These are phyloP conservation scores for Volvariella volvacea DNA, from an alignment of 1,284 basidiomycete species.

Conservation along the genomic window DNA sequence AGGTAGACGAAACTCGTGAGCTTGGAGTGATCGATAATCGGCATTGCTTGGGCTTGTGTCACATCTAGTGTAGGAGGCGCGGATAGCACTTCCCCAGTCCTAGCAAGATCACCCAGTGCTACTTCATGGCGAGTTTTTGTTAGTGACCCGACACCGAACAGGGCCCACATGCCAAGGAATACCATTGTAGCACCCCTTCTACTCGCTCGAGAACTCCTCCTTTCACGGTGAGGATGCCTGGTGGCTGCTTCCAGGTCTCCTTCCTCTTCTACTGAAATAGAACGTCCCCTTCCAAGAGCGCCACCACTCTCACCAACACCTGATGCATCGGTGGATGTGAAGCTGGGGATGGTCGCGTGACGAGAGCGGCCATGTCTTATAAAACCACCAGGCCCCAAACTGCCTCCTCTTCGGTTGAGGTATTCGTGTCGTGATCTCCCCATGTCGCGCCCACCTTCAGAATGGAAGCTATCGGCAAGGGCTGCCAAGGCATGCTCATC, in stretches of 20 bases:
- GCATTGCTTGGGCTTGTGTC: not conserved
- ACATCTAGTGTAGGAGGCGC: too few relatives aligned
- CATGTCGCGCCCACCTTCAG: constrained; percentile 46
- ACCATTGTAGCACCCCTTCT: constrained; percentile 64
- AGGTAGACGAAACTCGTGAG: too few relatives aligned
- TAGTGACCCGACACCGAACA: constrained; percentile 54
- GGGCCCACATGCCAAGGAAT: constrained; percentile 62
- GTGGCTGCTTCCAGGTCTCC: constrained; percentile 21
- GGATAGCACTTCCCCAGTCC: too few relatives aligned
- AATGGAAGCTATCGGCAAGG: constrained; percentile 66
- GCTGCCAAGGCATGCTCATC: constrained; percentile 46
- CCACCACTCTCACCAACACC: not conserved
- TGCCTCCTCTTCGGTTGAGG: constrained; percentile 28
- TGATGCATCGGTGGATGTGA: constrained; percentile 10
- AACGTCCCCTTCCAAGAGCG: constrained; percentile 31
- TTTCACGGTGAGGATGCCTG: constrained; percentile 17
- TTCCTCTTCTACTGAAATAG: constrained; percentile 22
- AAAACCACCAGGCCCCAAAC: constrained; percentile 23
- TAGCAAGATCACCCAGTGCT: too few relatives aligned
- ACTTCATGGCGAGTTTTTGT: too few relatives aligned
- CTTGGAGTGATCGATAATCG: too few relatives aligned
- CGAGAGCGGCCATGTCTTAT: constrained; percentile 16
- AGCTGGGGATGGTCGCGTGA: constrained; percentile 20
- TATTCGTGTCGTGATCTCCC: constrained; percentile 40
- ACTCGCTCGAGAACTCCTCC: constrained; percentile 49